Base-by-base conservation (phyloP, 805 yeast species). In the Cyberlindnera mississippiensis region DNA sequence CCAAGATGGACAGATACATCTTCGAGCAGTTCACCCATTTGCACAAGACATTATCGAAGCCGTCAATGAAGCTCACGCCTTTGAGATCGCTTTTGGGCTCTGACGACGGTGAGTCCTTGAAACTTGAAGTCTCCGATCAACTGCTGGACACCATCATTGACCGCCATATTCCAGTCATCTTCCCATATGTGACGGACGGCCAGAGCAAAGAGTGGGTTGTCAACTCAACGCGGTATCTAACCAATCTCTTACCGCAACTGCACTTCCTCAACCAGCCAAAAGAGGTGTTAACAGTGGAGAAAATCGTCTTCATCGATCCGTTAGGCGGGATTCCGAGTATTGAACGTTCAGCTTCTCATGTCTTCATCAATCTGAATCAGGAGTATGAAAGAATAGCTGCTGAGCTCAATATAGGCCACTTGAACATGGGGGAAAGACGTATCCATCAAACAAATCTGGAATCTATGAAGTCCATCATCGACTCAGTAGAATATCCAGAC, bases 241-340 rank as follows among this genome's bases (percentile, higher is more conserved):
- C 55, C 59, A 29, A 60, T 67, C 36, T 53, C 24, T 3, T 43
- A 48, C 20, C 64, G 73, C 35, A 48, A 49, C 12, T 45, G 3
- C 48, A 42, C 31, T 22, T 28, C 8, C 17, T 53, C 10, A 45
- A 63, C 27, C 12, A 12, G 18, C 14, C 31, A 15, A 2, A 22
- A 34, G 4, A 43, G 33, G 50, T 44, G 14, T 64, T 65, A 37
- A 68, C 81, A 1, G 74, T 93, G 33, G 99, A 93, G 49, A 93
- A 93, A 51, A 64, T 91, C 22, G 76, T 91, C 7, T 79, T 82
- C 48, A 67, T 93, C 24, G 97, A 89, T 53, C 76, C 80, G 1
- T 59, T 74, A 15, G 99, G 99, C 2, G 99, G 99, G 0, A 82
- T 88, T 6, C 98, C 98, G 0, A 84, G 95, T 1, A 67, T 80